These are phyloP conservation scores for Epichloe gansuensis DNA, from an alignment of 2,329 filamentous ascomycete genomes.

Conservation along the genomic window DNA sequence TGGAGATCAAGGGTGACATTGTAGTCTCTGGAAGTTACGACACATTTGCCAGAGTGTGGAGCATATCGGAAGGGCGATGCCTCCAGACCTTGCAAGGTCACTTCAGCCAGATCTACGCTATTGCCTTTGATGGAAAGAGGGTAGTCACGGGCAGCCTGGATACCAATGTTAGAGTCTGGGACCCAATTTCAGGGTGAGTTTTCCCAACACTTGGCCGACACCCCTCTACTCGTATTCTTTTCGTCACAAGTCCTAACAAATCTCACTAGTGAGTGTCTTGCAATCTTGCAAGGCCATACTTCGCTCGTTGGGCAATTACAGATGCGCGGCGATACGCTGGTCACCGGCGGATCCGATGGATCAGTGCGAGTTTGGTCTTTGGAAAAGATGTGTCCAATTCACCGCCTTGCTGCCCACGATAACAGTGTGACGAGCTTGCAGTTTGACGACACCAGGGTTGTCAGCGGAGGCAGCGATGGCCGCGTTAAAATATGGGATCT, in stretches of 20 bases:
- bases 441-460: conserved; percentile 90
- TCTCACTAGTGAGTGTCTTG: conserved; percentile 54
- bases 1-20: conserved; percentile 92
- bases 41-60: conserved; percentile 94
- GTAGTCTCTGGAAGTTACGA: conserved; percentile 98
- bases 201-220: not conserved
- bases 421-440: conserved; percentile 97
- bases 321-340: conserved; percentile 86
- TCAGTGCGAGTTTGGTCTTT: conserved; percentile 95
- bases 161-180: conserved; percentile 95
- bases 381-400: conserved; percentile 79
- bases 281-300: conserved; percentile 90
- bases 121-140: conserved; percentile 87
- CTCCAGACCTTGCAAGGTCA: conserved; percentile 82
- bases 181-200: conserved; percentile 69
- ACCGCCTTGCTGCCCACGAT: conserved; percentile 89
- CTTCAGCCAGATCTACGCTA: conserved; percentile 97
- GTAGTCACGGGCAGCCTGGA: conserved; percentile 94
- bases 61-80: conserved; percentile 88
- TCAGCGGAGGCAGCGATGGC: conserved; percentile 94
- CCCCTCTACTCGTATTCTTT: not conserved
- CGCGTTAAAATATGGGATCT: conserved; percentile 97
- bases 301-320: conserved; percentile 93
- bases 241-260: not conserved
- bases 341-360: conserved; percentile 91